These are phyloP conservation scores for Mollisiaceae sp. DNA, from an alignment of 2,329 filamentous ascomycete genomes.

Conservation along the genomic window DNA sequence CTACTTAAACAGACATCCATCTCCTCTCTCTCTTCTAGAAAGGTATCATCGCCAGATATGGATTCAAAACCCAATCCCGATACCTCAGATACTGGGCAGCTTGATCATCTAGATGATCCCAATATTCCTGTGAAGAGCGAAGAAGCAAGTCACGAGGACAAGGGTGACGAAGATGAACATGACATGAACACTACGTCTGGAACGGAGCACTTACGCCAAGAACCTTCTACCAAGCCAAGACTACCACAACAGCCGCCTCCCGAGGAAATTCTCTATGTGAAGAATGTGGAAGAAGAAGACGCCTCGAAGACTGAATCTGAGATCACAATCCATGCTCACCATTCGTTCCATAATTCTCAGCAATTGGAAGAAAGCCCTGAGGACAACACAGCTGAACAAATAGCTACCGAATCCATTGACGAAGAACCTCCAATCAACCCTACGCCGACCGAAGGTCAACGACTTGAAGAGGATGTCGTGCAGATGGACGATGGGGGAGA, in stretches of 20 bases:
- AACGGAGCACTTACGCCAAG: not conserved
- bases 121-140: not conserved
- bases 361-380: too few species aligned
- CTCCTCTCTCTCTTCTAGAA: not conserved
- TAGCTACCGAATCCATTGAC: too few species aligned
- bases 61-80: not conserved
- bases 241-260: too few species aligned
- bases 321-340: too few species aligned
- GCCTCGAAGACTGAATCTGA: too few species aligned
- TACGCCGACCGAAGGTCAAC: not conserved
- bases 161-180: too few species aligned
- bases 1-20: not conserved
- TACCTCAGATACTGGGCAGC: not conserved
- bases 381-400: too few species aligned
- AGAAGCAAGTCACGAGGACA: too few species aligned
- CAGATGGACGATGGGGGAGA: not conserved
- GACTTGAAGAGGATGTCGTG: not conserved
- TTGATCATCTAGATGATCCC: not conserved
- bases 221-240: not conserved
- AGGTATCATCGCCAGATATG: not conserved
- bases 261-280: too few species aligned
- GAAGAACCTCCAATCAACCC: not conserved
- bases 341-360: too few species aligned
- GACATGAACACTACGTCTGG: too few species aligned
- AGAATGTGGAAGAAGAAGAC: too few species aligned